phyloP scores from a whole-genome alignment of 1,139 yeast species.

The Suhomyces bokatorum region DNA sequence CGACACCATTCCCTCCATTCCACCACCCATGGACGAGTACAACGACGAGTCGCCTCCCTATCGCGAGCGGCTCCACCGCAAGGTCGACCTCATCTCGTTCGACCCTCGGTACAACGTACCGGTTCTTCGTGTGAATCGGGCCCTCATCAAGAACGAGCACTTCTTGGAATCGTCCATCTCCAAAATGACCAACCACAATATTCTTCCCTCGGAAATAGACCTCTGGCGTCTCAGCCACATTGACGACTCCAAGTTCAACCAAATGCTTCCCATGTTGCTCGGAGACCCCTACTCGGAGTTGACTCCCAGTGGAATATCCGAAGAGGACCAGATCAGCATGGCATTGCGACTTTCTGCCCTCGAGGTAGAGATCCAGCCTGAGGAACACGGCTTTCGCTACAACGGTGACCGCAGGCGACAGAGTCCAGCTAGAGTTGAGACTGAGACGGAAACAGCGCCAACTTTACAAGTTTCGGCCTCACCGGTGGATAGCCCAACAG shows the following conservation, averaged over 20 bases:
- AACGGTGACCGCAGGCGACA: background rate
- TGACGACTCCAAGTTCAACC: slow-evolving; percentile 39
- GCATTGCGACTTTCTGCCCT: slow-evolving; percentile 11
- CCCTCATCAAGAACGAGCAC: slow-evolving; percentile 29
- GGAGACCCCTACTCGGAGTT: slow-evolving; percentile 1
- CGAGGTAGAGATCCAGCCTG: slow-evolving; percentile 7
- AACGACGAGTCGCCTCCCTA: slow-evolving; percentile 36
- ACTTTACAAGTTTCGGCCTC: no score
- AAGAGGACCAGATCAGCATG: slow-evolving; percentile 10
- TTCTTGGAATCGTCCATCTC: slow-evolving; percentile 29
- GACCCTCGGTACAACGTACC: slow-evolving; percentile 43
- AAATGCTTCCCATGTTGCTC: slow-evolving; percentile 29
- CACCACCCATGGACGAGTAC: slow-evolving; percentile 15
- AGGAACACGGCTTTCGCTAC: slow-evolving; percentile 10
- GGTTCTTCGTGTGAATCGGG: slow-evolving; percentile 37
- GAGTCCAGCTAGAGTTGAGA: background rate
- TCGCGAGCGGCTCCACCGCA: slow-evolving; percentile 36
- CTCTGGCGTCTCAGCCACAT: slow-evolving; percentile 41
- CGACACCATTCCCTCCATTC: slow-evolving; percentile 13
- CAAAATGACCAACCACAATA: slow-evolving; percentile 29
- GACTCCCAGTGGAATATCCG: background rate
- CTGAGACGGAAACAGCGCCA: background rate
- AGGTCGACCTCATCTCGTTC: slow-evolving; percentile 40
- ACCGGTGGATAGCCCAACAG: no score
- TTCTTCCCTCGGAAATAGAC: slow-evolving; percentile 36